Conservation (phyloP, 495 filamentous ascomycete species). For the Aspergillus ellipticus region DNA sequence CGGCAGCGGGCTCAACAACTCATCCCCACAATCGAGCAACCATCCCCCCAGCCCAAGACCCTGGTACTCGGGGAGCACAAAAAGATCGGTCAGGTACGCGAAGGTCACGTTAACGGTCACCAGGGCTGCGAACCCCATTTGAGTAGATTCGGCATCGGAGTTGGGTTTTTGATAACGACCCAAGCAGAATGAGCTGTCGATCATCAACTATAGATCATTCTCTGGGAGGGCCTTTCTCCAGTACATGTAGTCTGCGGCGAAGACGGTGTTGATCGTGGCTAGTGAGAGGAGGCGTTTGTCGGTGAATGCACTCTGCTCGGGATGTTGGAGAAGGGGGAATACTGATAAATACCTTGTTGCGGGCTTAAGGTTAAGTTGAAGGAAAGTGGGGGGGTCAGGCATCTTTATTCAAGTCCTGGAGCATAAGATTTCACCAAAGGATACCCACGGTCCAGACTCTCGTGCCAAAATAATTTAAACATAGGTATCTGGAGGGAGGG, state of each 20-base stretch:
- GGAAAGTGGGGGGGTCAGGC: too few relatives aligned
- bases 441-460: too few relatives aligned
- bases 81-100: conserved; percentile 70
- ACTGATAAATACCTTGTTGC: too few relatives aligned
- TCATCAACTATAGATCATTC: conserved; percentile 36
- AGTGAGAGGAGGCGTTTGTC: conserved; percentile 45
- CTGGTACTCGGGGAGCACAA: conserved; percentile 52
- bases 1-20: conserved; percentile 52
- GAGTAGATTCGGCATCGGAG: conserved; percentile 13
- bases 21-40: conserved; percentile 56
- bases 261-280: conserved; percentile 45
- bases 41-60: conserved; percentile 59
- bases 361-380: too few relatives aligned
- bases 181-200: conserved; percentile 53
- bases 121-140: conserved; percentile 59
- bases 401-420: too few relatives aligned
- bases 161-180: conserved; percentile 39
- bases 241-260: conserved; percentile 51
- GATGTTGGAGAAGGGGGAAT: too few relatives aligned
- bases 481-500: too few relatives aligned
- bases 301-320: too few relatives aligned
- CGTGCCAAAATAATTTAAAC: too few relatives aligned
- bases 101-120: conserved; percentile 63
- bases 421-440: too few relatives aligned
- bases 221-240: conserved; percentile 46